A percentile compares a stretch with the other conserved stretches of the same genome.
Conservation (phyloP, 2,329 filamentous ascomycete species). For the Colletotrichum lentis region DNA sequence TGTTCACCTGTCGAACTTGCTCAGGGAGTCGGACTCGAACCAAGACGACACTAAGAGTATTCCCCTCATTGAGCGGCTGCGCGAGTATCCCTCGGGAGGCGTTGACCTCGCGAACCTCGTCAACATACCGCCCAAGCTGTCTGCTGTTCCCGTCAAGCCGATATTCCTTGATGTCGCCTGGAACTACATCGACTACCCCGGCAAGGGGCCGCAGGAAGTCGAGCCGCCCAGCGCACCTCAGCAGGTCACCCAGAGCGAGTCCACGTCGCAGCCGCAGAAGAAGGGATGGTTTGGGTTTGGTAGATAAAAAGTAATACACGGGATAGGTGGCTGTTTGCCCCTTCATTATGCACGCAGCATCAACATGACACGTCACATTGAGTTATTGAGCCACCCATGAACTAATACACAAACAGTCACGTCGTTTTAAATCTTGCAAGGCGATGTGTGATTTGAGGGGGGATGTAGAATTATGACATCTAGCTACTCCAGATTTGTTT, state of each 20-base stretch:
- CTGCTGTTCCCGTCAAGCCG: conserved; percentile 88
- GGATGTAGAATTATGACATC: conserved; percentile 64
- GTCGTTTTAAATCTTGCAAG: no score
- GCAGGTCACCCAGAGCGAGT: conserved; percentile 41
- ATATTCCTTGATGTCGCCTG: conserved; percentile 96
- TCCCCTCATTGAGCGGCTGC: conserved; percentile 77
- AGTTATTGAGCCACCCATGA: neutral
- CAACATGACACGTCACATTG: no score
- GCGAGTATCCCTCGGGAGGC: conserved; percentile 75
- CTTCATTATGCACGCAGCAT: neutral
- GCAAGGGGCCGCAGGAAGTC: conserved; percentile 54
- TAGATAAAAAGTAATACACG: conserved; percentile 49
- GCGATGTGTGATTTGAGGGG: conserved; percentile 56
- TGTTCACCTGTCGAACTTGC: conserved; percentile 78
- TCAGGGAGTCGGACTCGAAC: conserved; percentile 54
- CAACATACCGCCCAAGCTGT: conserved; percentile 83
- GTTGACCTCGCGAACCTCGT: conserved; percentile 84
- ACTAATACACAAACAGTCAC: no score
- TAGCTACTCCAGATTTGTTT: conserved; percentile 54
- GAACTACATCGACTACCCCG: conserved; percentile 96
- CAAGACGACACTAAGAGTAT: conserved; percentile 54
- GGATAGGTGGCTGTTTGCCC: neutral
- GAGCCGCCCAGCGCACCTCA: conserved; percentile 38
- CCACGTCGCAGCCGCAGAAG: conserved; percentile 62
- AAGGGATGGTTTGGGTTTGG: conserved; percentile 82